phyloP scores from a whole-genome alignment of 495 filamentous ascomycete genomes.

The Neurospora sp. region DNA sequence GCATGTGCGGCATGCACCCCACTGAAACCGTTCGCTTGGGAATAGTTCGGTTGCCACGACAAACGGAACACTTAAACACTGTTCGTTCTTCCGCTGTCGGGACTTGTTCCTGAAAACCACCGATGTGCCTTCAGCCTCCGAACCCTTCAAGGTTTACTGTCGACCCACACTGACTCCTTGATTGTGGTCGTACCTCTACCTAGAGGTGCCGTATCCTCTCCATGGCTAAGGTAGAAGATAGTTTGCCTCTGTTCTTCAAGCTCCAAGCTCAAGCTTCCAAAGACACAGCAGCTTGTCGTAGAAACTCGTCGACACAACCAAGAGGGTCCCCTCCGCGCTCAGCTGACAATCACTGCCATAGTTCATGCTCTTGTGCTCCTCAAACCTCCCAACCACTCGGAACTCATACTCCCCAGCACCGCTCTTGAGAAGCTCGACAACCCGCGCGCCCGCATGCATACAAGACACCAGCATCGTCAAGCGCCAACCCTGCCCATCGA shows the following conservation, averaged over 20 bases:
- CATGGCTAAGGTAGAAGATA: background rate
- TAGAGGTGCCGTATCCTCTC: background rate
- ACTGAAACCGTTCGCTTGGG: background rate
- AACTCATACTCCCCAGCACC: conserved; percentile 45
- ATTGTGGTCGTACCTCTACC: background rate
- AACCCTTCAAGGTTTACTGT: background rate
- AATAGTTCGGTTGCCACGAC: background rate
- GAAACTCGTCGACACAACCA: conserved; percentile 75
- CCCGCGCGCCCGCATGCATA: conserved; percentile 76
- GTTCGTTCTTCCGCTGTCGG: background rate
- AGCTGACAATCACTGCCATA: conserved; percentile 75
- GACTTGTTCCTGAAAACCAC: background rate
- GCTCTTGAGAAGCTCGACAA: conserved; percentile 39
- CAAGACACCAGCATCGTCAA: conserved; percentile 71
- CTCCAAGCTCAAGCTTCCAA: conserved; percentile 46
- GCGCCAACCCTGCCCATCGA: conserved; percentile 14
- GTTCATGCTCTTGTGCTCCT: conserved; percentile 91
- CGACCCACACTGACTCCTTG: background rate
- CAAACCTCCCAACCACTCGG: conserved; percentile 60
- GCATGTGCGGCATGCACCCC: background rate
- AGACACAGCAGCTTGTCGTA: conserved; percentile 74
- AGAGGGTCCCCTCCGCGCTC: conserved; percentile 16
- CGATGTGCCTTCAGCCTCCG: background rate
- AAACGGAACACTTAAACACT: background rate
- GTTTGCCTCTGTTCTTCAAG: background rate